Base-by-base conservation (phyloP, 768 basidiomycete species). In the Phanerodontia chrysosporium region DNA sequence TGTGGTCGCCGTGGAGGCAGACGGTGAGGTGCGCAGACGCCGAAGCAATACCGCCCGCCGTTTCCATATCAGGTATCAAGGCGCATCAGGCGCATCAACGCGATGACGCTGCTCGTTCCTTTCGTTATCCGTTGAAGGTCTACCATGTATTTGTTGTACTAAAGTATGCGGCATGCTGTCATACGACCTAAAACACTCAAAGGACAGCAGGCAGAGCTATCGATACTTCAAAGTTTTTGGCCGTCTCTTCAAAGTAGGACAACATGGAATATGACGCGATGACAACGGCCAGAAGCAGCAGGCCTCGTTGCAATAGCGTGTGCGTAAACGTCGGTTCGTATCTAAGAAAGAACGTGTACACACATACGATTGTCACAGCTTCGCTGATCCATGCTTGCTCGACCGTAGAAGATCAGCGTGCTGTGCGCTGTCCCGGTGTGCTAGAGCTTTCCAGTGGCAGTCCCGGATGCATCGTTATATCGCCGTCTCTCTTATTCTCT, bases 311-410 rank as follows among this genome's bases (percentile, higher is more conserved):
- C 49, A 30, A 49, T 60, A 13, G 44, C 61, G 4, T 44, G 48
- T 4, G 32, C 64, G 57, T 9, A 53, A 61, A 59, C 58, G 49
- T 27, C 25, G 48, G 21, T 51, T 12, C n/a, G n/a, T n/a, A n/a
- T n/a, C n/a, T n/a, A n/a, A n/a, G n/a, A n/a, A n/a, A n/a, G n/a
- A n/a, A n/a, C n/a, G n/a, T n/a, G n/a, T n/a, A n/a, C n/a, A n/a
- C n/a, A n/a, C n/a, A n/a, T n/a, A n/a, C n/a, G n/a, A n/a, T n/a
- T 49, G n/a, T n/a, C 48, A 49, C 12, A 27, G 25, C 10, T 49
- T 9, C 24, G 24, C 25, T 49, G 29, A 49, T 46, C 10, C 42
- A 27, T 25, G 12, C 18, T 7, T 7, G 9, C 18, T 4, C 18
- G 9, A 10, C 7, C 12, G 25, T n/a, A 25, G 25, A 9, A n/a